A percentile compares a stretch with the other conserved stretches of the same genome.
phyloP scores from a whole-genome alignment of 208 protist genomes.

The Leishmania turanica region DNA sequence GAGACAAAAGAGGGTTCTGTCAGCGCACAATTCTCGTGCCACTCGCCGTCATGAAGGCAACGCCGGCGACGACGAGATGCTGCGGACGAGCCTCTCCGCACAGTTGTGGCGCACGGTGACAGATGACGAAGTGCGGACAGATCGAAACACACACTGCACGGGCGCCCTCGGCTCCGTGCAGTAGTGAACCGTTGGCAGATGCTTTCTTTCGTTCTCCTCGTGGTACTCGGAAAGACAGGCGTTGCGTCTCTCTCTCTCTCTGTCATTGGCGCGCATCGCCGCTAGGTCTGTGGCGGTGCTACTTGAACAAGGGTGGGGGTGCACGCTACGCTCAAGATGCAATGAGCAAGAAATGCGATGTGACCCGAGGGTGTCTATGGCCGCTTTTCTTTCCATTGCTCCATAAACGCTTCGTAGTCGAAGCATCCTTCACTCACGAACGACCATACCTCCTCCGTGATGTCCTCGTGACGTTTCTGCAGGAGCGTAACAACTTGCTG shows the following conservation, averaged over 20 bases:
- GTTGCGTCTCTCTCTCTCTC: background rate
- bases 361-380: conserved; percentile 16
- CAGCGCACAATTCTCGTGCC: background rate
- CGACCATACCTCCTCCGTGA: conserved; percentile 79
- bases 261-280: background rate
- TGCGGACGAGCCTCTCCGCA: background rate
- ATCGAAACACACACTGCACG: background rate
- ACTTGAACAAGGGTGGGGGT: background rate
- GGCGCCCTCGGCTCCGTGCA: background rate
- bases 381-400: conserved; percentile 45
- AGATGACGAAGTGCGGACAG: background rate
- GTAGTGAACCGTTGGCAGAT: background rate
- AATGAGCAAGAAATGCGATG: background rate
- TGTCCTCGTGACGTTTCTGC: conserved; percentile 59
- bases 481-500: conserved; percentile 47
- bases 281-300: background rate
- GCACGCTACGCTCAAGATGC: background rate
- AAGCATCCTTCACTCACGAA: conserved; percentile 88
- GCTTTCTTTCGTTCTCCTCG: background rate
- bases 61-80: background rate
- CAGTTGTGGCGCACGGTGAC: background rate
- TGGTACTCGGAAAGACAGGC: background rate
- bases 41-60: background rate
- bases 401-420: conserved; percentile 73
- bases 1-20: background rate